Conservation (phyloP, 306 rosid genomes). For the Hippophae tibetana region DNA sequence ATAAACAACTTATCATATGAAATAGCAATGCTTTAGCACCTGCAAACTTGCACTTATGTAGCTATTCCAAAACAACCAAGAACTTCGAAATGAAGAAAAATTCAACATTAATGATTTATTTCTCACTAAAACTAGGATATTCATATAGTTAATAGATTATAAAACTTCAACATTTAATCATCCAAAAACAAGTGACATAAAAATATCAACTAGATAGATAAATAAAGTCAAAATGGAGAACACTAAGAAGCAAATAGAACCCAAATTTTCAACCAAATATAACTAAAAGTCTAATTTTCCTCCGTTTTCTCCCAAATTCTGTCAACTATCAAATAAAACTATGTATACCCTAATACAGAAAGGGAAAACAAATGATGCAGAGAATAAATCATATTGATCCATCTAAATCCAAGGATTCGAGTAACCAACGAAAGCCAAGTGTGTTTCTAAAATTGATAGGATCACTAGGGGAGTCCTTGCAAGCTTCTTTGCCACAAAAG, state of each 20-base stretch:
- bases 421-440: slow-evolving; percentile 66
- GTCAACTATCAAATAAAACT: not conserved
- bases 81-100: too few relatives aligned
- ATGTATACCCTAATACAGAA: not conserved
- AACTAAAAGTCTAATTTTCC: not conserved
- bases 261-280: too few relatives aligned
- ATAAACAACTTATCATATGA: too few relatives aligned
- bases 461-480: slow-evolving; percentile 52
- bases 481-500: slow-evolving; percentile 60
- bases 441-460: slow-evolving; percentile 62
- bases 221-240: too few relatives aligned
- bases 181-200: too few relatives aligned
- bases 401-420: slow-evolving; percentile 52
- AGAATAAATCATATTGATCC: slow-evolving; percentile 53
- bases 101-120: too few relatives aligned
- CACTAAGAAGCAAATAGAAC: too few relatives aligned
- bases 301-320: not conserved
- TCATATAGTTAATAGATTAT: too few relatives aligned
- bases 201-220: too few relatives aligned
- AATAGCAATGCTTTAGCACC: not conserved
- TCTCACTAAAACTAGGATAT: too few relatives aligned
- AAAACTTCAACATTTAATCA: too few relatives aligned
- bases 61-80: not conserved
- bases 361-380: not conserved
- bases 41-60: too few relatives aligned